These are phyloP conservation scores for Tuber microsphaerosporum DNA, from an alignment of 495 filamentous ascomycete species.

Conservation along the genomic window DNA sequence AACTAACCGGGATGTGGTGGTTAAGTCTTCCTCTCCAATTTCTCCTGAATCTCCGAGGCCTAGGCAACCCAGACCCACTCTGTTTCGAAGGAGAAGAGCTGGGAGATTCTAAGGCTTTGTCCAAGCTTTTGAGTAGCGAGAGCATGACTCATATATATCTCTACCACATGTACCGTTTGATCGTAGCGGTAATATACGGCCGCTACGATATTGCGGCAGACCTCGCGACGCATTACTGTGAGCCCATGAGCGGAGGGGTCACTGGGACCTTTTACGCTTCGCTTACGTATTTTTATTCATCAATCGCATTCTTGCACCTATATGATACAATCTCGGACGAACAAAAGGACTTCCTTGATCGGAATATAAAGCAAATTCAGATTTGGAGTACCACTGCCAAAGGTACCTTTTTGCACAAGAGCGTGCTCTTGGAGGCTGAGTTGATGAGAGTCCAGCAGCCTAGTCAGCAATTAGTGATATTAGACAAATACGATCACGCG, in stretches of 20 bases:
- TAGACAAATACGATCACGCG: slow-evolving; percentile 40
- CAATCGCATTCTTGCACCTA: slow-evolving; percentile 37
- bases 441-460: slow-evolving; percentile 22
- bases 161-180: slow-evolving; percentile 41
- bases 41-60: slow-evolving; percentile 38
- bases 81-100: slow-evolving; percentile 40
- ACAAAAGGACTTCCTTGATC: slow-evolving; percentile 30
- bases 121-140: slow-evolving; percentile 31
- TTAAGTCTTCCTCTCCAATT: slow-evolving; percentile 39
- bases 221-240: slow-evolving; percentile 37
- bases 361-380: slow-evolving; percentile 35
- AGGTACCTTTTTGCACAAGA: slow-evolving; percentile 39
- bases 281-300: slow-evolving; percentile 39
- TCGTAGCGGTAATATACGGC: slow-evolving; percentile 39
- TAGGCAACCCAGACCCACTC: slow-evolving; percentile 39
- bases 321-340: slow-evolving; percentile 33
- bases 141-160: slow-evolving; percentile 42
- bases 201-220: slow-evolving; percentile 38
- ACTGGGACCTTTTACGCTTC: slow-evolving; percentile 36
- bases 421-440: slow-evolving; percentile 38
- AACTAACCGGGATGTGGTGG: slow-evolving; percentile 42
- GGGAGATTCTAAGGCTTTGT: slow-evolving; percentile 28
- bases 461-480: slow-evolving; percentile 38
- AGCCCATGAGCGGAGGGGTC: slow-evolving; percentile 30
- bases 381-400: slow-evolving; percentile 36